Evolutionary conservation across 1,139 yeast genomes (phyloP), one percentile per base, ranked within the genome.

Genomic region (Pneumocystis canis): DNA sequence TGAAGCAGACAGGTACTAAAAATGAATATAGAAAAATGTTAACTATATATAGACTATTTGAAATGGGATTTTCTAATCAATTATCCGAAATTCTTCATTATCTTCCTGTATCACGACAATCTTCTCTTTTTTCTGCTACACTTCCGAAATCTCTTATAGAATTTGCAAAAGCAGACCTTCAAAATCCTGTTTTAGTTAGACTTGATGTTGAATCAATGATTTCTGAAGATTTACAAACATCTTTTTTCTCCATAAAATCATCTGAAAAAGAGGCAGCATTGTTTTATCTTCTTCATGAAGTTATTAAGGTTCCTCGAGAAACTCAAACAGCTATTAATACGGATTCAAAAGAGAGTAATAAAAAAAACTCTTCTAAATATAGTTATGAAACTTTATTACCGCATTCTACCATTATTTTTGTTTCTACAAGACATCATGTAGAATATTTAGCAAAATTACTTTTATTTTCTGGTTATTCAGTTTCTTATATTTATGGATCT

Each of bases 401-500:
- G 63, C 77, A 82, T 66, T 88, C 97, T 2, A 94, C 98, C 0
- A 89, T 94, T 70, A 81, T 94, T 2, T 94, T 92, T 70, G 97
- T 89, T 5, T 98, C 98, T 58, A 92, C 99, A 0, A 87, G 90
- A 74, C 98, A 92, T 76, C 98, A 92, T 75, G 98, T 92, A 35
- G 99, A 92, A 74, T 94, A 89, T 72, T 78, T 92, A 61, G 79
- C 94, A 1, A 78, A 77, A 6, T 73, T 92, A 64, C 77, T 92
- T 65, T 82, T 80, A 69, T 83, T 82, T 56, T 84, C 89, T 31
- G 97, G 97, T 1, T 92, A 87, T 73, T 84, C 92, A 11, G 87
- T 83, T 0, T 87, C 97, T 1, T 89, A 84, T 70, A 88, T 92
- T 68, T 94, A 92, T 72, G 98, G 99, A 74, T 82, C 97, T 0